phyloP scores from a whole-genome alignment of 179 eudicot species.

The Drosera spatulata region DNA sequence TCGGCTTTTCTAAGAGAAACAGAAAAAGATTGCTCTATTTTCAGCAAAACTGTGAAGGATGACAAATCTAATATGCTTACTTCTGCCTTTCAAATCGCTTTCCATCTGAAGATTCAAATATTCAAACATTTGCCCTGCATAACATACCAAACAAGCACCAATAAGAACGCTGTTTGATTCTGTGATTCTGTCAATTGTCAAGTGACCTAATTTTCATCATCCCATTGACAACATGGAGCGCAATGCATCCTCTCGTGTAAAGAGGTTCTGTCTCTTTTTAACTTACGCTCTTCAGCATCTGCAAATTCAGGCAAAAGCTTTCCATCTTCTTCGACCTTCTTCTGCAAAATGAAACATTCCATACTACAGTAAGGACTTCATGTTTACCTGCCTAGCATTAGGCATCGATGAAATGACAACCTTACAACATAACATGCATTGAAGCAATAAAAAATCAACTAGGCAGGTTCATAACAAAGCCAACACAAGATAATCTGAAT shows the following conservation, averaged over 20 bases:
- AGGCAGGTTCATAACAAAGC: no score
- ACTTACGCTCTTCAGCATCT: constrained; percentile 72
- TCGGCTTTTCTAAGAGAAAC: not conserved
- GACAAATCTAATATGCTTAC: constrained; percentile 29
- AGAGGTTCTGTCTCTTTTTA: no score
- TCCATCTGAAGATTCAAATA: constrained; percentile 62
- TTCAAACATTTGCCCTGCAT: constrained; percentile 71
- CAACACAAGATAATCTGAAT: no score
- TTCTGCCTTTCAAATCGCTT: constrained; percentile 47
- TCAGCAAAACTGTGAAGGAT: not conserved
- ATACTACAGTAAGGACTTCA: no score
- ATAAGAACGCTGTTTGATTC: not conserved
- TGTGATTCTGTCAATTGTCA: not conserved
- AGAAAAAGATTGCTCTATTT: not conserved
- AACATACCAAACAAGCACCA: constrained; percentile 1
- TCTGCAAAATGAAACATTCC: constrained; percentile 24
- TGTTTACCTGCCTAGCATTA: no score
- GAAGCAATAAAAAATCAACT: no score
- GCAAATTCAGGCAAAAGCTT: constrained; percentile 75
- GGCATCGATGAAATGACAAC: no score
- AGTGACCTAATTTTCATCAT: not conserved
- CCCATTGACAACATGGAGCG: no score
- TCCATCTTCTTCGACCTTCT: constrained; percentile 73
- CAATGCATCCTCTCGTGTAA: no score
- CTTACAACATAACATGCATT: no score